Evolutionary conservation across 805 yeast genomes (phyloP), one percentile per base, ranked within the genome.

Genomic region (Saccharomyces paradoxus): DNA sequence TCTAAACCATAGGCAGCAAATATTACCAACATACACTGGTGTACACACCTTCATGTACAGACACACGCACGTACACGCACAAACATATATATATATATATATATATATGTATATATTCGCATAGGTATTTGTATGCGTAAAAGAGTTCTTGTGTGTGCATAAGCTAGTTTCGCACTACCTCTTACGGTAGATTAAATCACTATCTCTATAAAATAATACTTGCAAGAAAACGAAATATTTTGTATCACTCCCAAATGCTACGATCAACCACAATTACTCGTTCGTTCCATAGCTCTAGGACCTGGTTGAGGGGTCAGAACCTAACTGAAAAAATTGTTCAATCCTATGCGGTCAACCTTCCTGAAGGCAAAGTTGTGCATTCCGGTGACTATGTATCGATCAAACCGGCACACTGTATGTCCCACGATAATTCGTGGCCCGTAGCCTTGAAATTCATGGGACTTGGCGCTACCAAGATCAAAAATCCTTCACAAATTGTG

Each of bases 371-470:
- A 69, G 68, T 75, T 53, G 96, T 94, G 41, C 83, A 77, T 63
- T 78, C 89, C 49, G 99, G 98, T 13, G 99, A 94, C 74, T 94
- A 91, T 73, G 98, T 95, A 51, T 82, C 96, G 1, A 92, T 94
- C 67, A 80, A 77, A 64, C 99, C 99, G 3, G 92, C 96, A 2
- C 96, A 94, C 74, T 95, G 97, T 71, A 94, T 94, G 99, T 89
- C 98, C 14, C 99, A 94, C 71, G 99, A 94, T 72, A 94, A 94
- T 73, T 86, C 97, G 48, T 95, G 99, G 99, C 99, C 99, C 0
- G 97, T 94, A 17, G 99, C 99, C 0, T 78, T 92, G 67, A 94
- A 94, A 74, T 94, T 94, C 75, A 89, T 81, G 84, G 96, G 96
- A 5, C 78, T 94, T 41, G 99, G 99, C 0, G 97, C 97, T 41